Evolutionary conservation across 805 yeast species (phyloP).

Genomic region (Lipomyces yamadae): DNA sequence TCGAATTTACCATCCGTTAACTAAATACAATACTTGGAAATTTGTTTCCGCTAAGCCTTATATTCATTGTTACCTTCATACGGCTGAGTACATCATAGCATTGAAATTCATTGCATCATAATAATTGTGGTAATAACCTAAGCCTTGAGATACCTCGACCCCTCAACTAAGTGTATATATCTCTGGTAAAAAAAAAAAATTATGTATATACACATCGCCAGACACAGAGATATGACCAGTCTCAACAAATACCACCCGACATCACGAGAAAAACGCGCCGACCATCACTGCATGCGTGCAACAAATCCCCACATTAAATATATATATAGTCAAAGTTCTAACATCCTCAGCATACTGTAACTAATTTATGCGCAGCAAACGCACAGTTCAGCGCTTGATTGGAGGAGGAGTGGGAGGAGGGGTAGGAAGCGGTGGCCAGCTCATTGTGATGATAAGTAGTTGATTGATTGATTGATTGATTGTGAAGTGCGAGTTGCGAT

Average conservation of each 20-base stretch:
- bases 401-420: constrained; percentile 4
- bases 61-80: too few relatives aligned
- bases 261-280: neutral
- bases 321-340: neutral
- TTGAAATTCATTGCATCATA: too few relatives aligned
- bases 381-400: neutral
- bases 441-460: neutral
- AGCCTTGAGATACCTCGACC: too few relatives aligned
- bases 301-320: neutral
- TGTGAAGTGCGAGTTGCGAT: neutral
- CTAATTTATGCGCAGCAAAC: neutral
- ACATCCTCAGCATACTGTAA: neutral
- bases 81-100: too few relatives aligned
- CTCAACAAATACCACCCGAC: neutral
- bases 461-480: neutral
- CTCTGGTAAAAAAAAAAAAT: too few relatives aligned
- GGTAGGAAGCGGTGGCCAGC: constrained; percentile 1
- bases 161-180: too few relatives aligned
- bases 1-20: too few relatives aligned
- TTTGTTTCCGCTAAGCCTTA: too few relatives aligned
- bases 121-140: too few relatives aligned
- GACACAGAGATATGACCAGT: neutral
- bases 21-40: too few relatives aligned
- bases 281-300: neutral
- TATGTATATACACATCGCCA: neutral